Evolutionary conservation across 2,329 filamentous ascomycete genomes (phyloP), one percentile per base, ranked within the genome.

Genomic region (Xylariaceae sp.): DNA sequence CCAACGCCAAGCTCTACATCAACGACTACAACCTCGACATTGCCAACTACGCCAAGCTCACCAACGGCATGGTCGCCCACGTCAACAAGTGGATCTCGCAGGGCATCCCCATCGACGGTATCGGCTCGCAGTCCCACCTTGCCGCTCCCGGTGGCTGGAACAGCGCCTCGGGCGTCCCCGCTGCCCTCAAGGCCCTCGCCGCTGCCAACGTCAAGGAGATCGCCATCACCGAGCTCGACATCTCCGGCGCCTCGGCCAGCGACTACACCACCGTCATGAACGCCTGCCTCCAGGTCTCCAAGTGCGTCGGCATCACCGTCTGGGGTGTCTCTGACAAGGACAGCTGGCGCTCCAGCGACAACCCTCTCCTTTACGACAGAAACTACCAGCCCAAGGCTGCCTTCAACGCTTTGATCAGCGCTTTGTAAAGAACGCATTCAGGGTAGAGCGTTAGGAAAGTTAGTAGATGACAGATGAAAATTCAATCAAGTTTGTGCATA

Each of bases 11-110:
- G 62, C 69, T 87, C 26, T 88, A 84, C 67, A 83, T 87, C 64
- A 88, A 87, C 61, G 82, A 87, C 59, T 76, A 71, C 62, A 83
- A 83, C 64, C 71, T 83, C 38, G 81, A 83, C 62, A 66, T 59
- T 27, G 70, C 79, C 14, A 68, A 50, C 47, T 73, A 73, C 52
- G 65, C 71, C 46, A 87, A 87, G 66, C 33, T 65, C 35, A 65
- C 66, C 34, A 62, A 50, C 18, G 68, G 68, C 31, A 70, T 79
- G 61, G 64, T 69, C 9, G 53, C 53, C 28, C 63, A 75, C 51
- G 81, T 86, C 48, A 73, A 74, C 53, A 72, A 77, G 54, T 83
- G 79, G 78, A 52, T 76, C 36, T 69, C 69, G 0, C 69, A 67
- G 2, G 82, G 81, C 36, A 59, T 78, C 5, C 76, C 74, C 34